Evolutionary conservation across 257 asterid species (phyloP).

Genomic region (Jaltomata sinuosa): DNA sequence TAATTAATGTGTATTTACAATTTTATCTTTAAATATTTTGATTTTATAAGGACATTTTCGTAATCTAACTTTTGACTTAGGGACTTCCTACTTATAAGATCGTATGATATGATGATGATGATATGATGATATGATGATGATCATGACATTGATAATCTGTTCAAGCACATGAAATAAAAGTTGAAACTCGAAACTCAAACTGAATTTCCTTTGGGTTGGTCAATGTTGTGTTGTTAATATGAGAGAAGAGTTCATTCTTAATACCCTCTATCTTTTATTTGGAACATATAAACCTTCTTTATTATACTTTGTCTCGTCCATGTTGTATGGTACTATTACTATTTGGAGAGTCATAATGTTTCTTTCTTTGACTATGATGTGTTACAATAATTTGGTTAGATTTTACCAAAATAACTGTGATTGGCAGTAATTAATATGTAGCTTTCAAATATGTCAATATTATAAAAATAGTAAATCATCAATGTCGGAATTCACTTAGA

Average conservation of each 20-base stretch:
- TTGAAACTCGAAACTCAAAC: not conserved
- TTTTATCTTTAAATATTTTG: too few relatives aligned
- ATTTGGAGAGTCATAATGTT: not conserved
- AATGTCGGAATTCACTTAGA: not conserved
- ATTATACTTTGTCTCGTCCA: not conserved
- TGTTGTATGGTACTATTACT: not conserved
- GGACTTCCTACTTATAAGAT: too few relatives aligned
- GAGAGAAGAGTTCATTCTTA: not conserved
- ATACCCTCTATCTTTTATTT: not conserved
- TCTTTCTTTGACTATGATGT: not conserved
- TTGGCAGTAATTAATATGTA: not conserved
- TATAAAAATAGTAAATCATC: not conserved
- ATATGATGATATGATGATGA: too few relatives aligned
- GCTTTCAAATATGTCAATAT: not conserved
- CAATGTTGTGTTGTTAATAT: not conserved
- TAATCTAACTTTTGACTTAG: too few relatives aligned
- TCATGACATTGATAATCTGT: not conserved
- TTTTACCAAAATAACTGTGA: not conserved
- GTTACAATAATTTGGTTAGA: not conserved
- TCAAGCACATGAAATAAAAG: not conserved
- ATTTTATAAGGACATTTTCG: too few relatives aligned
- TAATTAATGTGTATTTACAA: too few relatives aligned
- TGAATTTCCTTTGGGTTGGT: not conserved
- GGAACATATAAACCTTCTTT: not conserved
- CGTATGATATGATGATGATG: too few relatives aligned